A percentile compares a stretch with the other conserved stretches of the same genome.
phyloP scores from a whole-genome alignment of 1,284 basidiomycete species.

The Ceratobasidium sp. region DNA sequence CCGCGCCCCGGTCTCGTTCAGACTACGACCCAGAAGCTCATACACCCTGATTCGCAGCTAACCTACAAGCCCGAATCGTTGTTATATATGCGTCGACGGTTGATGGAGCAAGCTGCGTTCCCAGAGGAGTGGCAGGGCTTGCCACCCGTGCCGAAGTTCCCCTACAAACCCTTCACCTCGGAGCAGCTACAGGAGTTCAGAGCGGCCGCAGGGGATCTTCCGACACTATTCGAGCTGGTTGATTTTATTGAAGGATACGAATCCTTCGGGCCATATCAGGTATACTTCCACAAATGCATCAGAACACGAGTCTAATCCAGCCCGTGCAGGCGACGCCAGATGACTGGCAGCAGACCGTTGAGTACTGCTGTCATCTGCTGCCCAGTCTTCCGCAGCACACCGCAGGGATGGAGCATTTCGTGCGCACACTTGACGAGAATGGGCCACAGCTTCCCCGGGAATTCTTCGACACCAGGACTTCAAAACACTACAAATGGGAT shows the following conservation, averaged over 20 bases:
- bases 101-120: neutral
- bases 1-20: neutral
- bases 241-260: neutral
- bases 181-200: neutral
- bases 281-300: neutral
- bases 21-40: neutral
- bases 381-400: too few relatives aligned
- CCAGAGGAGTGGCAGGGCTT: neutral
- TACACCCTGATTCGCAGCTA: neutral
- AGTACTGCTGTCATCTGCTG: too few relatives aligned
- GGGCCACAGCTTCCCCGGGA: too few relatives aligned
- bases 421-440: too few relatives aligned
- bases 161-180: neutral
- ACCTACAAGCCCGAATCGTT: neutral
- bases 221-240: neutral
- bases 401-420: too few relatives aligned
- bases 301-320: too few relatives aligned
- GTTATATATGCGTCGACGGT: neutral
- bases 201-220: neutral
- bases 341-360: too few relatives aligned
- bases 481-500: too few relatives aligned
- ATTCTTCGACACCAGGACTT: too few relatives aligned
- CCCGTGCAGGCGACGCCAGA: too few relatives aligned
- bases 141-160: neutral
- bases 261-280: neutral